Percentiles rank a stretch among this genome's conserved stretches.
phyloP scores from a whole-genome alignment of 805 yeast genomes.

The Candida michaelii region DNA sequence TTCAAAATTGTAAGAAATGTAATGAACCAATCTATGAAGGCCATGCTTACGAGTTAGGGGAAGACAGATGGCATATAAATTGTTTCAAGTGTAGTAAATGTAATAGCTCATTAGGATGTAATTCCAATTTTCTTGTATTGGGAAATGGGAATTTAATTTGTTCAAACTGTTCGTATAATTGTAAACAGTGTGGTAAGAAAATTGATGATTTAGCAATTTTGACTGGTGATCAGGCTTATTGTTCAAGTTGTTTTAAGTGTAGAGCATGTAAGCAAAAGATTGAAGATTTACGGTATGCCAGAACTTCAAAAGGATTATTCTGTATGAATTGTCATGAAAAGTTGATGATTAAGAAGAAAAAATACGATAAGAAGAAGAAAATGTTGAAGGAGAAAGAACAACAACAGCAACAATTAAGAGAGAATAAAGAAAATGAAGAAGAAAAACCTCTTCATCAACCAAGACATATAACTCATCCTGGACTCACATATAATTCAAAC shows the following conservation, averaged over 20 bases:
- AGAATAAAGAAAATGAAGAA: slow-evolving; percentile 5
- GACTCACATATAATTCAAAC: background rate
- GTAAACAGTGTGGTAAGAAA: slow-evolving; percentile 80
- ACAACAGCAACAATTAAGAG: background rate
- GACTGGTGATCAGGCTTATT: slow-evolving; percentile 94
- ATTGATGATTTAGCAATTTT: slow-evolving; percentile 92
- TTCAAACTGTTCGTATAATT: slow-evolving; percentile 86
- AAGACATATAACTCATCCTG: slow-evolving; percentile 14
- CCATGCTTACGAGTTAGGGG: slow-evolving; percentile 93
- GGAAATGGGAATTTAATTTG: slow-evolving; percentile 93
- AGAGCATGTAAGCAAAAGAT: slow-evolving; percentile 82
- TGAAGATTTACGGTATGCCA: slow-evolving; percentile 85
- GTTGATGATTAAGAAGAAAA: slow-evolving; percentile 70
- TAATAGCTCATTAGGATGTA: slow-evolving; percentile 72
- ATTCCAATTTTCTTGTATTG: slow-evolving; percentile 84
- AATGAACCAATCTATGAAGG: slow-evolving; percentile 68
- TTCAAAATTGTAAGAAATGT: slow-evolving; percentile 42
- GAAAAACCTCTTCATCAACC: slow-evolving; percentile 21
- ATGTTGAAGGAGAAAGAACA: slow-evolving; percentile 21
- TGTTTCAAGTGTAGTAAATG: slow-evolving; percentile 93
- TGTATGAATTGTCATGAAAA: slow-evolving; percentile 92
- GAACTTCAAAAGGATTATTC: slow-evolving; percentile 88
- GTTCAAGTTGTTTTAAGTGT: slow-evolving; percentile 87
- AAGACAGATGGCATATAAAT: slow-evolving; percentile 92
- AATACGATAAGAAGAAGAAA: slow-evolving; percentile 51